Base-by-base conservation (phyloP, 2,329 filamentous ascomycete genomes). In the Phyllosticta ampelicida region DNA sequence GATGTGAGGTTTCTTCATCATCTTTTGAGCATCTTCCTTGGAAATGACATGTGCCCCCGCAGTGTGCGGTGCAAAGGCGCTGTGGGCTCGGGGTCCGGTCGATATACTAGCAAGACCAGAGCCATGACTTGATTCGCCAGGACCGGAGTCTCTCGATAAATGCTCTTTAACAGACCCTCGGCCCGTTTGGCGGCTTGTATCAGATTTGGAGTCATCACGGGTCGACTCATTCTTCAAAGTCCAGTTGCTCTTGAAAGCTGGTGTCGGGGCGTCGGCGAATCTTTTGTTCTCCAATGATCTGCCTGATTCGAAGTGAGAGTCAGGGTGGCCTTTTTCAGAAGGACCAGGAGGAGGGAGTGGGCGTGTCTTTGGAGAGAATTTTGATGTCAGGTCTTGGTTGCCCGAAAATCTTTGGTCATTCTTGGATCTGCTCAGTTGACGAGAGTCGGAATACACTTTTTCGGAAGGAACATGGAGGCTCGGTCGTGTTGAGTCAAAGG, bases 1-100 rank as follows among this genome's bases (percentile, higher is more conserved):
- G 23, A 58, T 58, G 50, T 58, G 48, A 18, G 56, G 51, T 18
- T 16, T 20, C 13, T 28, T 29, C n/a, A 36, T 54, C 2, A 54
- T 9, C 8, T n/a, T 9, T 10, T 10, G 10, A 13, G 36, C 18
- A 9, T 58, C 52, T 3, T 51, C 19, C 26, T 20, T 11, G 13
- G 26, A n/a, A 26, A 53, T 36, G 19, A 58, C 26, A 6, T 28
- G 20, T 8, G 55, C 16, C 4, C 23, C 23, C n/a, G n/a, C n/a
- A n/a, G n/a, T n/a, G n/a, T n/a, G n/a, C n/a, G n/a, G n/a, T 26
- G 23, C 23, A 26, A 26, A 26, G 23, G 4, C 23, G 23, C 23
- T 26, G 23, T n/a, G n/a, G n/a, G 36, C 13, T 36, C 10, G 29
- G 13, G 29, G 29, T 11, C 13, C 29, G 29, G 4, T 6, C 29